These are phyloP conservation scores for Starmerella tilneyi DNA, from an alignment of 805 yeast genomes.

Conservation along the genomic window DNA sequence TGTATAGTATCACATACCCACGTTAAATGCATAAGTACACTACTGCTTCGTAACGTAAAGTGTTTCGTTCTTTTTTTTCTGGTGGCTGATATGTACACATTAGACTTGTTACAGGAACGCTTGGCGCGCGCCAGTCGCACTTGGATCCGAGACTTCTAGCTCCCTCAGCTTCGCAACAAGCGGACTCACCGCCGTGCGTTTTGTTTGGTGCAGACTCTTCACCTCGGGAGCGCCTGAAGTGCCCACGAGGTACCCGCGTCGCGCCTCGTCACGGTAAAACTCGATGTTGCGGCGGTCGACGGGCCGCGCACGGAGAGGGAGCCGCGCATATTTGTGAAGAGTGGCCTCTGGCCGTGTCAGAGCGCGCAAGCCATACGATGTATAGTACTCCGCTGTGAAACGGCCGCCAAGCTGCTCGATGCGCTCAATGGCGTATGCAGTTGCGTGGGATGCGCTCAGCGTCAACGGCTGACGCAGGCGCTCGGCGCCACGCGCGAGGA, in stretches of 20 bases:
- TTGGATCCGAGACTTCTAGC: slow-evolving; percentile 20
- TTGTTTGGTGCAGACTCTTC: slow-evolving; percentile 19
- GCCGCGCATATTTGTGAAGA: slow-evolving; percentile 56
- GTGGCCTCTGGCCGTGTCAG: slow-evolving; percentile 68
- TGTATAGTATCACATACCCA: too few species aligned
- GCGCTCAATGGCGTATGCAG: slow-evolving; percentile 57
- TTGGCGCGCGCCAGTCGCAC: slow-evolving; percentile 16
- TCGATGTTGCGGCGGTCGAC: slow-evolving; percentile 68
- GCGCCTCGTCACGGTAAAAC: slow-evolving; percentile 59
- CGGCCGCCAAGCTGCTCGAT: slow-evolving; percentile 67
- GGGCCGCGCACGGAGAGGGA: slow-evolving; percentile 82
- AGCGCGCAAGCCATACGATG: slow-evolving; percentile 57
- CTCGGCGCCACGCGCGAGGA: slow-evolving; percentile 55
- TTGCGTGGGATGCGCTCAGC: slow-evolving; percentile 76
- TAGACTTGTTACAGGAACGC: slow-evolving; percentile 17
- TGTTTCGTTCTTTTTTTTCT: background rate
- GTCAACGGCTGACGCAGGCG: slow-evolving; percentile 46
- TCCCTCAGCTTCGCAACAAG: slow-evolving; percentile 20
- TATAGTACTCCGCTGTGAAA: slow-evolving; percentile 62
- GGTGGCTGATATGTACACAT: background rate
- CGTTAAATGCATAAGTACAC: too few species aligned
- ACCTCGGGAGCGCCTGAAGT: slow-evolving; percentile 41
- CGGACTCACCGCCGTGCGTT: slow-evolving; percentile 19
- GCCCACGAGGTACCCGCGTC: slow-evolving; percentile 72
- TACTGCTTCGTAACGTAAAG: too few species aligned